Evolutionary conservation across 148 eudicot species (phyloP), one percentile per base, ranked within the genome.

Genomic region (Heliosperma pusillum): DNA sequence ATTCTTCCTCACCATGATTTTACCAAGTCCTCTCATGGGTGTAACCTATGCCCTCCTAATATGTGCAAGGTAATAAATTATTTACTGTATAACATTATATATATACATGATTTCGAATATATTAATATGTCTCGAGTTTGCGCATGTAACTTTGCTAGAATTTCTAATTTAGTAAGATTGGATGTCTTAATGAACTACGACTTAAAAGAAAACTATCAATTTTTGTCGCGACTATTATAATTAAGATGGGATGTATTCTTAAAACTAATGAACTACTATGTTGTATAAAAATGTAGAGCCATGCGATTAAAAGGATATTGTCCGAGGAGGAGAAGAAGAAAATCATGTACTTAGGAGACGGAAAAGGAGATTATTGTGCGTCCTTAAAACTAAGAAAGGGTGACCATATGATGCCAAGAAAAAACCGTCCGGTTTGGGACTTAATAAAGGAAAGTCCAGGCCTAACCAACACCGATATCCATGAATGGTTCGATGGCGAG

Each of bases 31-130:
- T 69, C 89, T 70, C 96, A 91, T 82, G 90, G 90, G 25, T 91
- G 97, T 77, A 66, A 26, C 36, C 85, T 77, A 50, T 92, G 98
- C 79, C 98, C 98, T 78, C 98, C 97, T 15, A 95, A 95, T 76
- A 90, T 95, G 98, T 95, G 98, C 88, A 95, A 95, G 98, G 71
- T 68, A 68, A 36, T 67, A 7, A 24, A 64, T 66, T 2, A 0
- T 10, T 59, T 21, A n/a, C n/a, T n/a, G n/a, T n/a, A n/a, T n/a
- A n/a, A n/a, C n/a, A n/a, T n/a, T n/a, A n/a, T n/a, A n/a, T n/a
- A n/a, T n/a, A n/a, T n/a, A n/a, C n/a, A n/a, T n/a, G n/a, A n/a
- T n/a, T n/a, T n/a, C n/a, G n/a, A n/a, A n/a, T n/a, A n/a, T n/a
- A n/a, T n/a, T n/a, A n/a, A n/a, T n/a, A n/a, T n/a, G n/a, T n/a